Evolutionary conservation across 2,329 filamentous ascomycete species (phyloP), one percentile per base, ranked within the genome.

Genomic region (Blastomyces gilchristii): DNA sequence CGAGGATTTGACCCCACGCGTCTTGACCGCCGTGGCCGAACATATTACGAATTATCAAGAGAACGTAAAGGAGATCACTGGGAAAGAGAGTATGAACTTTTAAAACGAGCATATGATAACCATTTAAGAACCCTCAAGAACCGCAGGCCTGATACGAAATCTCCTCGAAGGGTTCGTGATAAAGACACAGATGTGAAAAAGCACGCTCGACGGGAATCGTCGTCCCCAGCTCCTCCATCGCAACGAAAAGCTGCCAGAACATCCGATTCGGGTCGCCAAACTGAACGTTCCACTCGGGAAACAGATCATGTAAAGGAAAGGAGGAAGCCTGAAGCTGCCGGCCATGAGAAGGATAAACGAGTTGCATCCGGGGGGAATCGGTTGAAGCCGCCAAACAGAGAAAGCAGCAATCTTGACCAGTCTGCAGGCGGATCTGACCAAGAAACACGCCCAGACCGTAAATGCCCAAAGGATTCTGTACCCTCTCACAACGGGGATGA

Each of bases 41-140:
- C 89, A 0, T 99, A 97, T 74, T 89, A 86, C 70, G 91, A 99
- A 67, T 86, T 97, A 65, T 91, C 94, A 1, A 85, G 88, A 69
- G 86, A 90, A 58, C 86, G 91, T 50, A 86, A 87, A 67, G 93
- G 94, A 0, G 90, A 92, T 8, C 88, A 90, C 65, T 97, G 92
- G 91, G 87, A 93, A 72, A 87, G 93, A 65, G 94, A 99, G 73
- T 87, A 89, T 67, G 84, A 91, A 53, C 79, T 95, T 62, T 76
- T 99, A 58, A 92, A 92, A 73, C 82, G 86, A n/a, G 78, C 79
- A 1, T 80, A 76, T 64, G 77, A 80, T 56, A 76, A 75, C 41
- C 72, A 74, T 65, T 52, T 68, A 34, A 73, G 60, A 34, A 37
- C 58, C 18, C 60, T 59, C 28, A 77, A 76, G 77, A 74, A 63